These are phyloP conservation scores for Boletus speciosus DNA, from an alignment of 768 basidiomycete species.

Conservation along the genomic window DNA sequence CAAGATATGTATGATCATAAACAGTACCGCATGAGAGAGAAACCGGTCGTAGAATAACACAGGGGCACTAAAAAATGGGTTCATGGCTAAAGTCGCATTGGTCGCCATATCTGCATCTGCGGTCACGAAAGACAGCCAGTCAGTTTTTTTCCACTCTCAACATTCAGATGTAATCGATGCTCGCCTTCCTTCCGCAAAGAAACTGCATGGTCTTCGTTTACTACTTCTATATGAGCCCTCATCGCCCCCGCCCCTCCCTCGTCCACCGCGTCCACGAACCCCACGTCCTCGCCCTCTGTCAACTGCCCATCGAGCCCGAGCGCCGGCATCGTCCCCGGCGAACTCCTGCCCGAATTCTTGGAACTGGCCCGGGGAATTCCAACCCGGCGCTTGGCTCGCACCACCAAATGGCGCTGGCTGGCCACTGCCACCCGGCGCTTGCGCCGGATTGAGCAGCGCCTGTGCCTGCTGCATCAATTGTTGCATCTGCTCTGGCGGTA, in stretches of 20 bases:
- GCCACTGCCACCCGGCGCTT: slow-evolving; percentile 26
- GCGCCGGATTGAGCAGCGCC: slow-evolving; percentile 30
- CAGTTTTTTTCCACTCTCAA: slow-evolving; percentile 31
- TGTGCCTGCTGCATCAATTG: slow-evolving; percentile 50
- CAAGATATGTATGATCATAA: slow-evolving; percentile 8
- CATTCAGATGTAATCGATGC: slow-evolving; percentile 48
- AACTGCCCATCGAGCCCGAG: slow-evolving; percentile 43
- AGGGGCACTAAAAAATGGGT: slow-evolving; percentile 30
- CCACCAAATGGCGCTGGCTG: slow-evolving; percentile 36
- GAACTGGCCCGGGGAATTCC: slow-evolving; percentile 42
- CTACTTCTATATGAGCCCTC: slow-evolving; percentile 69
- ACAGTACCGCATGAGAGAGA: slow-evolving; percentile 10
- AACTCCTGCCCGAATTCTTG: slow-evolving; percentile 45
- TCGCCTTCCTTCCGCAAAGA: slow-evolving; percentile 91
- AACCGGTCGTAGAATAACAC: neutral
- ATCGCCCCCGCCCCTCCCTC: slow-evolving; percentile 50
- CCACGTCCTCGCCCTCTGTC: slow-evolving; percentile 54
- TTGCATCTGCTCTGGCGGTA: slow-evolving; percentile 61
- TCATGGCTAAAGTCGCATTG: slow-evolving; percentile 84
- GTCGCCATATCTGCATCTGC: slow-evolving; percentile 87
- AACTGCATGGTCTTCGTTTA: slow-evolving; percentile 88
- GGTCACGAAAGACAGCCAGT: slow-evolving; percentile 41
- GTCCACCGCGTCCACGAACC: slow-evolving; percentile 55
- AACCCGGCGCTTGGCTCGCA: slow-evolving; percentile 34
- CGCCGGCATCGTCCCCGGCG: slow-evolving; percentile 42